These are phyloP conservation scores for Termitomyces sp. DNA, from an alignment of 768 basidiomycete genomes.

Conservation along the genomic window DNA sequence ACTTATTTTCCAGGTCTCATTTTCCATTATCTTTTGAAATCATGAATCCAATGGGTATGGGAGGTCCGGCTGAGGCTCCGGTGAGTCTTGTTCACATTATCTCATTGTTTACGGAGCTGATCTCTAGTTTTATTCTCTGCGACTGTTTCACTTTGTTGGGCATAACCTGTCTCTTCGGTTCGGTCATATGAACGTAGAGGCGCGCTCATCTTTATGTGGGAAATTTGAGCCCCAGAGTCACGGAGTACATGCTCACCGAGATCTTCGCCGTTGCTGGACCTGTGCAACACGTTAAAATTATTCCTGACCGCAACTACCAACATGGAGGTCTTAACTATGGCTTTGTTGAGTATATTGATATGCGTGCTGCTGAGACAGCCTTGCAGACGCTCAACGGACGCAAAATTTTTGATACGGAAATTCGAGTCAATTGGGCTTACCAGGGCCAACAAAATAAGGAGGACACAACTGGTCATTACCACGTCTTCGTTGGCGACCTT, in stretches of 20 bases:
- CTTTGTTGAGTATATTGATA: conserved; percentile 98
- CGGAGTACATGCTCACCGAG: conserved; percentile 98
- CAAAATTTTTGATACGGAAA: conserved; percentile 99
- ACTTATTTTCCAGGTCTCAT: conserved; percentile 41
- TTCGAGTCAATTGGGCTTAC: conserved; percentile 99
- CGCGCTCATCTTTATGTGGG: conserved; percentile 99
- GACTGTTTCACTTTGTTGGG: conserved; percentile 23
- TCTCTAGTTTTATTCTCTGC: conserved; percentile 23
- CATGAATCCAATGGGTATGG: conserved; percentile 80
- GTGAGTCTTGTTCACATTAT: conserved; percentile 42
- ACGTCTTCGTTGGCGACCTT: conserved; percentile 99
- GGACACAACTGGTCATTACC: conserved; percentile 95
- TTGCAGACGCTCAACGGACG: conserved; percentile 97
- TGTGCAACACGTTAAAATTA: conserved; percentile 99
- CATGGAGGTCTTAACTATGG: conserved; percentile 99
- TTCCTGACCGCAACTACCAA: conserved; percentile 98
- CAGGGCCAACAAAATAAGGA: conserved; percentile 99
- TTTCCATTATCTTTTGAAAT: conserved; percentile 53
- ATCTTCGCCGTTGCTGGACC: conserved; percentile 96
- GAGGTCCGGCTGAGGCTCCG: conserved; percentile 70
- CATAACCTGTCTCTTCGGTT: conserved; percentile 19
- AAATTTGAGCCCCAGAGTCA: conserved; percentile 95
- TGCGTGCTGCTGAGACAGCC: conserved; percentile 99
- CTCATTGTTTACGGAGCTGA: conserved; percentile 26
- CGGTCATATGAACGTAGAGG: conserved; percentile 45